A percentile compares a stretch with the other conserved stretches of the same genome.
Evolutionary conservation across 176 grass and related monocot genomes (phyloP).

Genomic region (Guadua angustifolia): DNA sequence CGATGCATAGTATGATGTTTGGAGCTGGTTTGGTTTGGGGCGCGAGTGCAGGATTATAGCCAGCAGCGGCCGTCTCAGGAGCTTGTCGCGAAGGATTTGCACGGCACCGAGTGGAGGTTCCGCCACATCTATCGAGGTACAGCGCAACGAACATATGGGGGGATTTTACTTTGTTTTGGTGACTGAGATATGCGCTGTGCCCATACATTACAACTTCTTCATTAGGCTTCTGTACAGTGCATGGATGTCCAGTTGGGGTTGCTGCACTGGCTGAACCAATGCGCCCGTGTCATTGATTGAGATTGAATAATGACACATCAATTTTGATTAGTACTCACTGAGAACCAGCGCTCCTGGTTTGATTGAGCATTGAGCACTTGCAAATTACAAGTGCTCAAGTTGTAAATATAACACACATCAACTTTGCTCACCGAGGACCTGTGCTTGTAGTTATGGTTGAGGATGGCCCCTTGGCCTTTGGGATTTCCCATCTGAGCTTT

Average conservation of each 20-base stretch:
- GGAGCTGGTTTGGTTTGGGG: conserved; percentile 7
- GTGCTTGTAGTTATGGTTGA: not conserved
- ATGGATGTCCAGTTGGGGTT: conserved; percentile 11
- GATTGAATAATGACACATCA: not conserved
- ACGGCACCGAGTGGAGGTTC: conserved; percentile 89
- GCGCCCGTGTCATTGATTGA: not conserved
- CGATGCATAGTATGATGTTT: not conserved
- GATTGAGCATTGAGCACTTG: not conserved
- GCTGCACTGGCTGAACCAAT: conserved; percentile 10
- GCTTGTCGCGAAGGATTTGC: conserved; percentile 96
- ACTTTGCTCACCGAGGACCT: not conserved
- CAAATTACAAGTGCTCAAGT: not conserved
- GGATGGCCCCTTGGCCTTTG: not conserved
- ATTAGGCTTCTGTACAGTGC: not conserved
- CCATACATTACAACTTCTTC: not conserved
- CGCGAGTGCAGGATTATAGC: conserved; percentile 70
- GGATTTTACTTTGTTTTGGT: not conserved
- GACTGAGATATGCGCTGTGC: not conserved
- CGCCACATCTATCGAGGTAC: conserved; percentile 96
- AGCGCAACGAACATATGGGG: not conserved
- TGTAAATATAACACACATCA: not conserved
- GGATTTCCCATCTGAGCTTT: not conserved
- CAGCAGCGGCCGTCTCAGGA: conserved; percentile 97
- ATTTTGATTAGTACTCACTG: not conserved
- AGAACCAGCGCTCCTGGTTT: not conserved